Base-by-base conservation (phyloP, 805 yeast genomes). In the Pichia membranifaciens region DNA sequence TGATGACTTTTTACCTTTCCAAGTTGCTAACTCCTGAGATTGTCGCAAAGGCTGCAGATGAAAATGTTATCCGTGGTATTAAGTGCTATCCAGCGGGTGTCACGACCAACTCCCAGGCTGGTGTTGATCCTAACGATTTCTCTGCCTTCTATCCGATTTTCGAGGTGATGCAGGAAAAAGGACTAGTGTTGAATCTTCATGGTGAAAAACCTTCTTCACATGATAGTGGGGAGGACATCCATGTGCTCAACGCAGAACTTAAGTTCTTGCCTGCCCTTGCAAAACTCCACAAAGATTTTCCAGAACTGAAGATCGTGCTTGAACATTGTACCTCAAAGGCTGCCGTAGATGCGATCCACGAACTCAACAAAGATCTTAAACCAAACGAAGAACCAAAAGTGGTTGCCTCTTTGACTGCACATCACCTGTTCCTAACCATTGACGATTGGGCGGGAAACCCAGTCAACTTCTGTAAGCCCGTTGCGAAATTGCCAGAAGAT, bases 11-110 rank as follows among this genome's bases (percentile, higher is more conserved):
- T 54, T 93, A 93, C 58, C 73, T 93, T 36, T 77, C 84, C 44
- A 79, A 76, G 46, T 85, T 80, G 0, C 70, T 93, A 53, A 87
- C 96, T 1, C 97, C 98, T 0, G 95, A 87, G 54, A 70, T 88
- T 36, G 82, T 93, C 48, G 80, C 78, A 46, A 76, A 79, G 52
- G 98, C 97, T 32, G 95, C 90, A 7, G 61, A 72, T 47, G 58
- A 67, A 16, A 82, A 82, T 1, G 81, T 79, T 34, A 81, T 91
- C 47, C 73, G 81, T 28, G 99, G 99, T 48, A 87, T 93, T 55
- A 93, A 93, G 66, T 89, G 96, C 64, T 93, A 93, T 65, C 99
- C 99, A 37, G 97, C 98, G 2, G 99, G 99, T 39, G 99, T 93
- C 29, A 93, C 99, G n/a, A 93, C 99, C 35, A 93, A 93, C 69